These are phyloP conservation scores for Eucalyptus erythrocorys DNA, from an alignment of 345 rosid species.

Conservation along the genomic window DNA sequence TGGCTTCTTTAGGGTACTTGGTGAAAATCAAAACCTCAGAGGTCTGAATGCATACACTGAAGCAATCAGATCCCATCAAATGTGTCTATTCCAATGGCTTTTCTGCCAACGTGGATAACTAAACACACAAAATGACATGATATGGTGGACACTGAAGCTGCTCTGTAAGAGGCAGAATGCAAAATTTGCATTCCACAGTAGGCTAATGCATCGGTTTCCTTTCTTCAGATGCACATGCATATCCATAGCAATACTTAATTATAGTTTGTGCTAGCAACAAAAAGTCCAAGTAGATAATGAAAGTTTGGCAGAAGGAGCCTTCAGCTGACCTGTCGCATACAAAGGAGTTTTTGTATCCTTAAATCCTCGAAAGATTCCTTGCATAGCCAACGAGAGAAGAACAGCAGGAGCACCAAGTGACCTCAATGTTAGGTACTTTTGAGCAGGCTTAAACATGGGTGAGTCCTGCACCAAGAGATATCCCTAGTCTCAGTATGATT, in stretches of 20 bases:
- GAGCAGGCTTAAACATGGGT: slow-evolving; percentile 39
- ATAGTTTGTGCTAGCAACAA: neutral
- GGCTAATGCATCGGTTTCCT: neutral
- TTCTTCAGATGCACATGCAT: neutral
- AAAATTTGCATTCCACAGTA: neutral
- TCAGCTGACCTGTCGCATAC: slow-evolving; percentile 14
- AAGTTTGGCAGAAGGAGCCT: neutral
- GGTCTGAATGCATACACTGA: neutral
- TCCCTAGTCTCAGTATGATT: neutral
- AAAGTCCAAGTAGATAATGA: neutral
- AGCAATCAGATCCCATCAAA: neutral
- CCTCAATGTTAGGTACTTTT: slow-evolving; percentile 37
- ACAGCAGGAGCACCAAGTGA: slow-evolving; percentile 58
- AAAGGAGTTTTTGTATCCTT: slow-evolving; percentile 55
- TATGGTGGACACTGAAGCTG: neutral
- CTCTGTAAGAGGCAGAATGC: neutral
- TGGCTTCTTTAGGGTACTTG: neutral
- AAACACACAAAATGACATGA: neutral
- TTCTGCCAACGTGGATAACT: neutral
- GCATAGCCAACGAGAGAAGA: slow-evolving; percentile 47
- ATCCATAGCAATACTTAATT: neutral
- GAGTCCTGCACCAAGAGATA: slow-evolving; percentile 35
- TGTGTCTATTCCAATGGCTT: neutral
- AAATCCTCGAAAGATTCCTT: slow-evolving; percentile 58
- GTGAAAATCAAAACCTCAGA: neutral